Percentiles rank a stretch among this genome's conserved stretches.
phyloP scores from a whole-genome alignment of 1,284 basidiomycete species.

The Uromyces viciae-fabae region DNA sequence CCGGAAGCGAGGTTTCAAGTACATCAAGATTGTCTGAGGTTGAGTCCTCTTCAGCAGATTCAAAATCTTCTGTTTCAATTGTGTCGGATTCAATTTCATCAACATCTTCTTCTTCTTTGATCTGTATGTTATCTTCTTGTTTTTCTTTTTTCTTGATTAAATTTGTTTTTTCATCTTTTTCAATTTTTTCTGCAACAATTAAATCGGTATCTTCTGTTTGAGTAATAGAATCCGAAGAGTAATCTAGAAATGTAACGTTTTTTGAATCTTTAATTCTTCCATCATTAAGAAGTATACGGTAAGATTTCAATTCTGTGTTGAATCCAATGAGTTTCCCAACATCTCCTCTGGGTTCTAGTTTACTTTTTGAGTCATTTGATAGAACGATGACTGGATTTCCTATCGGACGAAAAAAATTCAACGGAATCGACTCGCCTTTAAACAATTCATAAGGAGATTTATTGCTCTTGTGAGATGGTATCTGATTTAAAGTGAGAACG shows the following conservation, averaged over 20 bases:
- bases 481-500: background rate
- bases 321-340: background rate
- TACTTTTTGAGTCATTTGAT: background rate
- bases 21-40: background rate
- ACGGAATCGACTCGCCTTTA: background rate
- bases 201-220: background rate
- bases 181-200: background rate
- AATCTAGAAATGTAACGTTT: background rate
- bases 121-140: background rate
- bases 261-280: background rate
- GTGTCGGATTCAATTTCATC: background rate
- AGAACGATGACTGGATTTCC: constrained; percentile 5
- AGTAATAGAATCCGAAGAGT: background rate
- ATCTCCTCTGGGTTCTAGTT: background rate
- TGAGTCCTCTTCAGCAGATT: background rate
- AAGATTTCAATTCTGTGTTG: constrained; percentile 1
- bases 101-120: background rate
- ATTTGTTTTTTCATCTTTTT: background rate
- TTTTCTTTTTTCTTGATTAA: background rate
- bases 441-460: constrained; percentile 15
- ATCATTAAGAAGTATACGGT: background rate
- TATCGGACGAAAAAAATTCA: background rate
- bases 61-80: background rate
- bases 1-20: background rate
- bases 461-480: background rate